These are phyloP conservation scores for Orbilia javanica DNA, from an alignment of 2,329 filamentous ascomycete genomes.

Conservation along the genomic window DNA sequence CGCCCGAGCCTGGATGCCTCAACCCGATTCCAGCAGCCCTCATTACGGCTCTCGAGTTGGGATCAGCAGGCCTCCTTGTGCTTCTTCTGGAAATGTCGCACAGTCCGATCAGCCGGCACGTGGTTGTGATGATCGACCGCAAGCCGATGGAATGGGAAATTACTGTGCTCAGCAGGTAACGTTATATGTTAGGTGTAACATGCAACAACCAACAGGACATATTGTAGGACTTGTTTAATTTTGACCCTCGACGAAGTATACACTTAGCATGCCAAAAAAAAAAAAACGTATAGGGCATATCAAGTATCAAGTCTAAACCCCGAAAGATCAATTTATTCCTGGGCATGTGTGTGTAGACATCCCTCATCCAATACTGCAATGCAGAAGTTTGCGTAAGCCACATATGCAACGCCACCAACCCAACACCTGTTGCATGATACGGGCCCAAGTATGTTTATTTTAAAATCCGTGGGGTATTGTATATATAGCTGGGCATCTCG, in stretches of 20 bases:
- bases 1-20: not conserved
- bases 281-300: no score
- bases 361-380: not conserved
- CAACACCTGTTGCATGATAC: not conserved
- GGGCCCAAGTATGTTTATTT: not conserved
- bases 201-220: not conserved
- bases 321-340: no score
- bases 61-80: conserved; percentile 2
- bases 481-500: not conserved
- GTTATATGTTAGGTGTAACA: not conserved
- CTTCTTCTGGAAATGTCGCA: conserved; percentile 14
- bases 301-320: no score
- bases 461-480: not conserved
- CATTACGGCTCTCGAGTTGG: conserved; percentile 3
- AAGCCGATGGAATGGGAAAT: conserved; percentile 4
- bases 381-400: conserved; percentile 2
- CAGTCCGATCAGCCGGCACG: conserved; percentile 9
- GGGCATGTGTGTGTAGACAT: no score
- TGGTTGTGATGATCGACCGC: conserved; percentile 6
- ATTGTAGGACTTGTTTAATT: no score
- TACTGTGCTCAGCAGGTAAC: not conserved
- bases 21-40: not conserved
- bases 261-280: no score
- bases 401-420: conserved; percentile 13
- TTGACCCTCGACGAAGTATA: no score